Conservation (phyloP, 73 alveolate species). For the Symbiodinium pilosum region DNA sequence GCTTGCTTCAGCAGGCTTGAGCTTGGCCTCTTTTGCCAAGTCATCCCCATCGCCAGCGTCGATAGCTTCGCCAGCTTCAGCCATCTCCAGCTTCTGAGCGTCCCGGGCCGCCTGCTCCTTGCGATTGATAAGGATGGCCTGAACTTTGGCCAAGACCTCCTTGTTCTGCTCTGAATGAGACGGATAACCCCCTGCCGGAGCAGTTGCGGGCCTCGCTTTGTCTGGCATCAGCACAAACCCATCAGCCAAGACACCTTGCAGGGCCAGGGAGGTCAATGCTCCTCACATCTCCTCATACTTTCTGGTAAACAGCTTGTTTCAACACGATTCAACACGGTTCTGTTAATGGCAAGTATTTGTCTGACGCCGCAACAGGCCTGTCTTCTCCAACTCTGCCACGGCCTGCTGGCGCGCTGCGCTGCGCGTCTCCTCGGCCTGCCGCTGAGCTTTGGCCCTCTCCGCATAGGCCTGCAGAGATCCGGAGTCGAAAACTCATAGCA, state of each 20-base stretch:
- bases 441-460: constrained; percentile 79
- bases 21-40: no score
- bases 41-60: no score
- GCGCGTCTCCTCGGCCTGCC: constrained; percentile 33
- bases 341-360: not conserved
- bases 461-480: not conserved
- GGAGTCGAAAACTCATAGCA: no score
- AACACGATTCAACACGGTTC: not conserved
- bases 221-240: not conserved
- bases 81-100: not conserved
- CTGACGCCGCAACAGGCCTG: not conserved
- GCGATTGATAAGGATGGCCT: not conserved
- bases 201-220: not conserved
- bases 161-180: constrained; percentile 3
- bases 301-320: not conserved
- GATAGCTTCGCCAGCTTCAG: no score
- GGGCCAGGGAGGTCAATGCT: no score
- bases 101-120: constrained; percentile 7
- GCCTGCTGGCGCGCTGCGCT: constrained; percentile 28
- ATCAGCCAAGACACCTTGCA: not conserved
- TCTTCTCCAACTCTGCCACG: not conserved
- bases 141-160: not conserved
- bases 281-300: not conserved
- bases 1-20: no score
- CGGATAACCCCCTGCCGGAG: not conserved